Percentiles rank a stretch among this genome's conserved stretches.
Conservation (phyloP, 2,329 filamentous ascomycete species). For the Colletotrichum aenigma region DNA sequence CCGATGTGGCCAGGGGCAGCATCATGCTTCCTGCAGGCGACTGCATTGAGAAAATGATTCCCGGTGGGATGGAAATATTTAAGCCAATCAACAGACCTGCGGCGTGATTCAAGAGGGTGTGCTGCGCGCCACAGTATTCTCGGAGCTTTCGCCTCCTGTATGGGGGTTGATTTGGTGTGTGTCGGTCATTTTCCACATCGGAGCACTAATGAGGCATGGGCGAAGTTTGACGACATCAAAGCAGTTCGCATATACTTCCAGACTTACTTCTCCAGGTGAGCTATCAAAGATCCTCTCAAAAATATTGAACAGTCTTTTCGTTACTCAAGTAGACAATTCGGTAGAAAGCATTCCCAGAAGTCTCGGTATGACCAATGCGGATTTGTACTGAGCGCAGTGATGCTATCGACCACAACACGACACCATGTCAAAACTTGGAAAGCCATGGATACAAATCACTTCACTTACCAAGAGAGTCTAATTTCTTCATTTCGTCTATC, state of each 20-base stretch:
- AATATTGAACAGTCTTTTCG: too few relatives aligned
- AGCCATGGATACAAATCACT: neutral
- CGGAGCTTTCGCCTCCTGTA: neutral
- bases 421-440: neutral
- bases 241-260: neutral
- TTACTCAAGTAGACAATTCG: too few relatives aligned
- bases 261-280: fast-evolving
- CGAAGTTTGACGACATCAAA: neutral
- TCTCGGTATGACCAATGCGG: neutral
- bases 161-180: neutral
- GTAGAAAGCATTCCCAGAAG: neutral
- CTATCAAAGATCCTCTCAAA: too few relatives aligned
- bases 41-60: neutral
- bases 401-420: neutral
- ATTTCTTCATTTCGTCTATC: neutral
- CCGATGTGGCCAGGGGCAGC: neutral
- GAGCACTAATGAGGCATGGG: neutral
- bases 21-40: neutral
- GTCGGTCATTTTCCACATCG: neutral
- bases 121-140: neutral
- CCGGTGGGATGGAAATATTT: neutral
- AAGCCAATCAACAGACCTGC: neutral
- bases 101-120: neutral
- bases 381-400: neutral
- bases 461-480: neutral